Percentiles rank a stretch among this genome's conserved stretches.
Conservation (phyloP, 257 asterid species). For the Fraxinus quadrangulata region DNA sequence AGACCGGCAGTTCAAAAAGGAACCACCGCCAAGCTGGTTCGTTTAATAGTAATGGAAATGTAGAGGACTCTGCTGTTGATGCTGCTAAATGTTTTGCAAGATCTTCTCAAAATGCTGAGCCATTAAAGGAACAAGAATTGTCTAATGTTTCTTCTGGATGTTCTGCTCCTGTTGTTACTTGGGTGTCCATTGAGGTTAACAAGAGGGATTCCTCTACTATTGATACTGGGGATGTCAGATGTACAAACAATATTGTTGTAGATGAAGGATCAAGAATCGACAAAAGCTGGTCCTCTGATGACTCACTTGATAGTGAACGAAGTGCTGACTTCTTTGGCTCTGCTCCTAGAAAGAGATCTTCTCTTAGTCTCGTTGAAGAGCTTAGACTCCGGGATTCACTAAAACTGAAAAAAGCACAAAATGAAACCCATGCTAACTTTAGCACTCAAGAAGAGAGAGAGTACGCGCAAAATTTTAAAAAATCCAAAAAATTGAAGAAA, state of each 20-base stretch:
- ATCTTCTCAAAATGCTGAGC: slow-evolving; percentile 31
- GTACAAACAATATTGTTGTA: slow-evolving; percentile 33
- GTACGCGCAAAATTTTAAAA: slow-evolving; percentile 29
- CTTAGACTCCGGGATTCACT: slow-evolving; percentile 39
- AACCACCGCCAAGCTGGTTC: slow-evolving; percentile 32
- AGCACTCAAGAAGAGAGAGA: slow-evolving; percentile 37
- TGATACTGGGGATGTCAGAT: slow-evolving; percentile 34
- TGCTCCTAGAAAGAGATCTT: slow-evolving; percentile 35
- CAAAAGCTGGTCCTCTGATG: slow-evolving; percentile 55
- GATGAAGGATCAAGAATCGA: slow-evolving; percentile 58
- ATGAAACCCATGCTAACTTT: slow-evolving; percentile 36
- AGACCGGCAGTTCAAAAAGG: slow-evolving; percentile 30
- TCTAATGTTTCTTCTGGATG: slow-evolving; percentile 52
- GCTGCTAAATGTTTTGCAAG: slow-evolving; percentile 33
- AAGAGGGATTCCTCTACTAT: slow-evolving; percentile 42
- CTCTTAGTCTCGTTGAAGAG: slow-evolving; percentile 48
- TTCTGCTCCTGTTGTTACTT: slow-evolving; percentile 55
- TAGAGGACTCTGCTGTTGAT: slow-evolving; percentile 30
- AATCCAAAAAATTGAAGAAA: slow-evolving; percentile 37
- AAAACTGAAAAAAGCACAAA: slow-evolving; percentile 22
- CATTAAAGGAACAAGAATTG: slow-evolving; percentile 46
- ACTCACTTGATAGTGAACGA: slow-evolving; percentile 42
- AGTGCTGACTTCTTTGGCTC: slow-evolving; percentile 39
- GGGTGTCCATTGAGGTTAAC: slow-evolving; percentile 42
- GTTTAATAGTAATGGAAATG: slow-evolving; percentile 13